A percentile compares a stretch with the other conserved stretches of the same genome.
Conservation (phyloP, 2,329 filamentous ascomycete genomes). For the Fusarium odoratissimum region DNA sequence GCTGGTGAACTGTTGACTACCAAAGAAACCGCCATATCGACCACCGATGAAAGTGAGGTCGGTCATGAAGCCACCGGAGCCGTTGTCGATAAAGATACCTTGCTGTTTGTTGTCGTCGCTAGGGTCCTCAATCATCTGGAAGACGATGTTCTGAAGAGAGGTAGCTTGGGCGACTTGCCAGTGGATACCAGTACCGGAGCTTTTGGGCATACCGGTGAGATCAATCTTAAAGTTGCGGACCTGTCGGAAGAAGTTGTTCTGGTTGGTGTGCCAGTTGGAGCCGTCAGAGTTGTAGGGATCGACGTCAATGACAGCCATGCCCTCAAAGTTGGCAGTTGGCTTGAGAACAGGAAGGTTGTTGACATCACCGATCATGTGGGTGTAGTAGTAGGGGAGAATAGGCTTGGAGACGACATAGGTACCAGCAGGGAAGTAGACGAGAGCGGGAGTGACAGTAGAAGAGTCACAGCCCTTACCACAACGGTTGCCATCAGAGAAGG, state of each 20-base stretch:
- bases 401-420: conserved; percentile 85
- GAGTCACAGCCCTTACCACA: conserved; percentile 88
- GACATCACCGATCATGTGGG: conserved; percentile 89
- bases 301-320: conserved; percentile 90
- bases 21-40: conserved; percentile 80
- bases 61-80: conserved; percentile 84
- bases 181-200: conserved; percentile 77
- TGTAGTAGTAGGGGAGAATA: conserved; percentile 90
- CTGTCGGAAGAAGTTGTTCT: conserved; percentile 87
- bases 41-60: conserved; percentile 88
- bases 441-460: conserved; percentile 81
- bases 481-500: conserved; percentile 80
- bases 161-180: conserved; percentile 90
- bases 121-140: conserved; percentile 79
- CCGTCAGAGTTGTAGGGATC: conserved; percentile 82
- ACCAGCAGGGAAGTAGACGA: conserved; percentile 92
- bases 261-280: conserved; percentile 81
- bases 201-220: conserved; percentile 71
- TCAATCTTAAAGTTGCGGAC: conserved; percentile 86
- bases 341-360: conserved; percentile 79
- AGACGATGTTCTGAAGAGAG: conserved; percentile 82
- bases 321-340: conserved; percentile 76
- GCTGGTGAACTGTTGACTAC: conserved; percentile 88
- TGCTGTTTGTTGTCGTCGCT: conserved; percentile 74
- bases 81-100: conserved; percentile 88